phyloP scores from a whole-genome alignment of 73 alveolate genomes.

The Diophrys sp. region DNA sequence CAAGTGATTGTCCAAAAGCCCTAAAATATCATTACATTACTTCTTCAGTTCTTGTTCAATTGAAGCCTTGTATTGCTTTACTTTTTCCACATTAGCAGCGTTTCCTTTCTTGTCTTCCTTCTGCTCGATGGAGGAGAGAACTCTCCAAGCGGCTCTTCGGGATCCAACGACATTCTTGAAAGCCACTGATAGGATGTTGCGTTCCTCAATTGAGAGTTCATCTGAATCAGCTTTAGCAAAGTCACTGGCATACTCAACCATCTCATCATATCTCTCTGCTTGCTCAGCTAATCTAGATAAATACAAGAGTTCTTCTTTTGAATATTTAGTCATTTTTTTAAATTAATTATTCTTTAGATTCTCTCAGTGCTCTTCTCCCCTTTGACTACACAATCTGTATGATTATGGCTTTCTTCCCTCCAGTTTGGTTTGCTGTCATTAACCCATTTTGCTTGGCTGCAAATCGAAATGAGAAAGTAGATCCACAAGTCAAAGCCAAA shows the following conservation, averaged over 20 bases:
- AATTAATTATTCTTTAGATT: too few species aligned
- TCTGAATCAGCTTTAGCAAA: slow-evolving; percentile 56
- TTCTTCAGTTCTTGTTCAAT: slow-evolving; percentile 76
- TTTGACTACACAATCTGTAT: slow-evolving; percentile 45
- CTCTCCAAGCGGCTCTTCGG: slow-evolving; percentile 88
- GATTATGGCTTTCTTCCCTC: slow-evolving; percentile 27
- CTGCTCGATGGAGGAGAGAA: slow-evolving; percentile 66
- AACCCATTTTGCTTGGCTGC: slow-evolving; percentile 15
- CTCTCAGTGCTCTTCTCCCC: slow-evolving; percentile 51
- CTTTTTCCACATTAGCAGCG: slow-evolving; percentile 57
- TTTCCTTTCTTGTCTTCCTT: slow-evolving; percentile 74
- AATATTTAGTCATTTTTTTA: neutral
- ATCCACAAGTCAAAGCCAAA: neutral
- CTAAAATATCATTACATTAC: slow-evolving; percentile 70
- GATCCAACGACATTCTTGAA: slow-evolving; percentile 85
- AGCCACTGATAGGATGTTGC: slow-evolving; percentile 80
- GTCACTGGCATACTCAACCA: slow-evolving; percentile 73
- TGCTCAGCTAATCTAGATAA: slow-evolving; percentile 75
- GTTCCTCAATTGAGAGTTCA: slow-evolving; percentile 81
- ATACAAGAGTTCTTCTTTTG: slow-evolving; percentile 64
- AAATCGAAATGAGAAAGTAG: slow-evolving; percentile 7
- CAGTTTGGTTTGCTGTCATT: slow-evolving; percentile 49
- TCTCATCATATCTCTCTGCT: slow-evolving; percentile 81
- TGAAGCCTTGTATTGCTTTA: slow-evolving; percentile 63
- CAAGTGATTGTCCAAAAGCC: slow-evolving; percentile 64